Evolutionary conservation across 371 early-diverging fungal genomes (phyloP).

Genomic region (Conidiobolus incongruus): DNA sequence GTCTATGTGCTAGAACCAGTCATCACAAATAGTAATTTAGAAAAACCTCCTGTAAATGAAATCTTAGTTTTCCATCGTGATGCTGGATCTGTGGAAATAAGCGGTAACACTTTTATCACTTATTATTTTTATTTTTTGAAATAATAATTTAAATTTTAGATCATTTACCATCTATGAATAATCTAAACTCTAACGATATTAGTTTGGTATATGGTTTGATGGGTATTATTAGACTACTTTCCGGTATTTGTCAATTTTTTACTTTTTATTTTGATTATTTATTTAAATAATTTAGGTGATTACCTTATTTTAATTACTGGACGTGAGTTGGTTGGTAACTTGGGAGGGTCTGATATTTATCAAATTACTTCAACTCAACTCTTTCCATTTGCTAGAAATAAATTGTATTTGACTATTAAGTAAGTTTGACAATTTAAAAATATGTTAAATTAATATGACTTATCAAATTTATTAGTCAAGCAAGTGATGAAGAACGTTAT

Average conservation of each 20-base stretch:
- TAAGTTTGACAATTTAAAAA: background rate
- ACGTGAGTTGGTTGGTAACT: slow-evolving; percentile 37
- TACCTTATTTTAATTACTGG: slow-evolving; percentile 69
- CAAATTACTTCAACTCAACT: slow-evolving; percentile 43
- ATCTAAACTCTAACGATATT: too few relatives aligned
- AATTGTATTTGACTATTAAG: slow-evolving; percentile 24
- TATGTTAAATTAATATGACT: background rate
- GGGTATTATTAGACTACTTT: slow-evolving; percentile 46
- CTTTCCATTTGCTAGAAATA: slow-evolving; percentile 33
- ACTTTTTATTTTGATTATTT: background rate
- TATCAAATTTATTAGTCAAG: slow-evolving; percentile 10
- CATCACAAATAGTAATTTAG: background rate
- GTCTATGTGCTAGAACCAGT: background rate
- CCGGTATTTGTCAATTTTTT: slow-evolving; percentile 19
- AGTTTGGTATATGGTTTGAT: slow-evolving; percentile 35
- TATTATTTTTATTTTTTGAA: too few relatives aligned
- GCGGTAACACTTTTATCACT: too few relatives aligned
- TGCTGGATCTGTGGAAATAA: slow-evolving; percentile 2
- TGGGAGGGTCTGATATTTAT: slow-evolving; percentile 42
- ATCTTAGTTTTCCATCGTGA: slow-evolving; percentile 4
- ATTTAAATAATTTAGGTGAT: slow-evolving; percentile 23
- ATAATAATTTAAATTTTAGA: too few relatives aligned
- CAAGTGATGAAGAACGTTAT: slow-evolving; percentile 50
- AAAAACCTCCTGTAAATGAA: too few relatives aligned
- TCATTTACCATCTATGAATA: too few relatives aligned